Percentiles rank a stretch among this genome's conserved stretches.
phyloP scores from a whole-genome alignment of 164 flowering plant species.

The Taxillus chinensis region DNA sequence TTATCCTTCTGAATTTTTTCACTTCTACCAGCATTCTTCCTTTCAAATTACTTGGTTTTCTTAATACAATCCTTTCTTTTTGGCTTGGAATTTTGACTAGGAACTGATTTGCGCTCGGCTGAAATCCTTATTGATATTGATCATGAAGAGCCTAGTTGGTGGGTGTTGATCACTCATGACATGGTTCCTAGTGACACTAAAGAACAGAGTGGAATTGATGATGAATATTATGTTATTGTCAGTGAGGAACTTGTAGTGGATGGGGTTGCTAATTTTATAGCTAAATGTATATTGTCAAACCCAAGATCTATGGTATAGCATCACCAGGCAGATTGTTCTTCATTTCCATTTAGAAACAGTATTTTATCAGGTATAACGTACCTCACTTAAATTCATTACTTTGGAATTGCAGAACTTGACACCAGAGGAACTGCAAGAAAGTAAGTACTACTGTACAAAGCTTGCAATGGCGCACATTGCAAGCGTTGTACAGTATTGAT shows the following conservation, averaged over 20 bases:
- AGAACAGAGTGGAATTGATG: conserved; percentile 79
- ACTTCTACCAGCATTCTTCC: neutral
- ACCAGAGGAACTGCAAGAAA: conserved; percentile 74
- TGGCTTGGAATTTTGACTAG: conserved; percentile 16
- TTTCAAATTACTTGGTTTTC: neutral
- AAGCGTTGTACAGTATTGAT: neutral
- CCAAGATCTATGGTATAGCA: conserved; percentile 61
- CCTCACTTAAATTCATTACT: conserved; percentile 12
- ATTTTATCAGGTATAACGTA: neutral
- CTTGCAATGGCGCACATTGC: no score
- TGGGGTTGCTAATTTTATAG: conserved; percentile 88
- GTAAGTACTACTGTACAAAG: conserved; percentile 27
- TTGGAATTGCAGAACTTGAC: conserved; percentile 52
- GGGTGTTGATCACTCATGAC: conserved; percentile 94
- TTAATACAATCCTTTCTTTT: neutral
- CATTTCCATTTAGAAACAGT: neutral
- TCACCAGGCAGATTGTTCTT: neutral
- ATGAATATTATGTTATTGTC: conserved; percentile 66
- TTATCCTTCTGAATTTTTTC: neutral
- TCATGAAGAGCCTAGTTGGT: conserved; percentile 70
- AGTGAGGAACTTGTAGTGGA: conserved; percentile 84
- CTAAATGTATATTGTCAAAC: conserved; percentile 75
- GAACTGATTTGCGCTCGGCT: conserved; percentile 44
- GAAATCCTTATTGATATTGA: conserved; percentile 58
- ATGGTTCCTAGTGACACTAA: conserved; percentile 50